These are phyloP conservation scores for Pseudopyricularia javanii DNA, from an alignment of 2,329 filamentous ascomycete species.

Conservation along the genomic window DNA sequence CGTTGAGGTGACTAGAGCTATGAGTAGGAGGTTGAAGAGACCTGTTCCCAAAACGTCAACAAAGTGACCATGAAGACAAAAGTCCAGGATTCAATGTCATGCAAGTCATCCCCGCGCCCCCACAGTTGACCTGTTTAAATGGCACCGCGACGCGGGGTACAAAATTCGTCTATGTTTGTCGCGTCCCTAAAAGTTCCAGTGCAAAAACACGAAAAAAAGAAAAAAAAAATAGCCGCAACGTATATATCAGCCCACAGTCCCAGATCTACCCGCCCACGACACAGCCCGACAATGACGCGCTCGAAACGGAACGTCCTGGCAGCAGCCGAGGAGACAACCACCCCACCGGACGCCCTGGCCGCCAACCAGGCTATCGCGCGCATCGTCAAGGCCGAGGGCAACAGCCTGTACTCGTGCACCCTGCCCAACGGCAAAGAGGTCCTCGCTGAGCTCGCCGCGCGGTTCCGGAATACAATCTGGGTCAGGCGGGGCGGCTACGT, in stretches of 20 bases:
- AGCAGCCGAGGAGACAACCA: slow-evolving; percentile 59
- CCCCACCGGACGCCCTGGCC: slow-evolving; percentile 45
- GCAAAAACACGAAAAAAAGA: neutral
- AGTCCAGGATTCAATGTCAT: neutral
- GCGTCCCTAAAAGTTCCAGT: too few relatives aligned
- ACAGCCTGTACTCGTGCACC: slow-evolving; percentile 75
- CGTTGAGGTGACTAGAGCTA: neutral
- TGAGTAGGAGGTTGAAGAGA: too few relatives aligned
- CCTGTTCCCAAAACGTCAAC: too few relatives aligned
- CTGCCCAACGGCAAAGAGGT: slow-evolving; percentile 54
- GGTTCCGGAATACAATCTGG: slow-evolving; percentile 88
- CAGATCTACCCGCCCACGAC: neutral
- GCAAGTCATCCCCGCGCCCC: neutral
- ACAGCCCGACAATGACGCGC: slow-evolving; percentile 45
- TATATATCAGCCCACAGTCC: neutral
- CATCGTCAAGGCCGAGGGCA: slow-evolving; percentile 72
- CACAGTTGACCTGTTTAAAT: neutral
- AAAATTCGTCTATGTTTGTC: neutral
- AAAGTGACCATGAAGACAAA: too few relatives aligned
- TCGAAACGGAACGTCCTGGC: slow-evolving; percentile 69
- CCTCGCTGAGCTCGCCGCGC: slow-evolving; percentile 65
- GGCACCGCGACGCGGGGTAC: neutral
- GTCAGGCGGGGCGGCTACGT: slow-evolving; percentile 84
- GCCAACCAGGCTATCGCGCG: slow-evolving; percentile 59
- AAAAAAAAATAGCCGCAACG: neutral